Evolutionary conservation across 441 rosid species (phyloP).

Genomic region (Rhodomyrtus psidioides): DNA sequence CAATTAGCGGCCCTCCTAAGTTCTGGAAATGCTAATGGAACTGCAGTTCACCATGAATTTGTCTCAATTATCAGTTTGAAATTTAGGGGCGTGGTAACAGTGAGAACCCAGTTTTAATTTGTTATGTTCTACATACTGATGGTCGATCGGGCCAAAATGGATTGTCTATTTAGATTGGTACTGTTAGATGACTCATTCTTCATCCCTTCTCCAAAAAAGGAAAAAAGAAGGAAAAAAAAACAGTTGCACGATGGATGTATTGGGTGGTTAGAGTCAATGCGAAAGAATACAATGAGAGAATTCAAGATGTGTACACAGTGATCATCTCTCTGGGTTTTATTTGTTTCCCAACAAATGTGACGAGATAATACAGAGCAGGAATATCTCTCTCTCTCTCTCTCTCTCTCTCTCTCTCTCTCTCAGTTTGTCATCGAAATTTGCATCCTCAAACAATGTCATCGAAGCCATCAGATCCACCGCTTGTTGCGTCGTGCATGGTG

Average conservation of each 20-base stretch:
- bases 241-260: not conserved
- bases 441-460: not conserved
- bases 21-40: not conserved
- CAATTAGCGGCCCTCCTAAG: not conserved
- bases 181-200: not conserved
- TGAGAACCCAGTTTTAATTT: not conserved
- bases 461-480: conserved; percentile 5
- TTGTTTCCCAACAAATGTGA: not conserved
- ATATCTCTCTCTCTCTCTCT: not conserved
- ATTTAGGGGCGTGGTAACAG: not conserved
- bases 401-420: not conserved
- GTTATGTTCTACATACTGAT: not conserved
- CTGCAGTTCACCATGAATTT: not conserved
- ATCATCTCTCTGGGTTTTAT: not conserved
- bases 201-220: not conserved
- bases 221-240: not conserved
- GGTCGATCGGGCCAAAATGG: not conserved
- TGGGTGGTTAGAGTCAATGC: not conserved
- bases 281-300: not conserved
- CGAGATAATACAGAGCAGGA: not conserved
- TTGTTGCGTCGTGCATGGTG: conserved; percentile 3
- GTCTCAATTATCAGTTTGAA: not conserved
- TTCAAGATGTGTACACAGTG: not conserved
- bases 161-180: not conserved
- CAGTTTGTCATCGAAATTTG: not conserved